These are phyloP conservation scores for Kurtzmaniella quercitrusa DNA, from an alignment of 1,139 yeast genomes.

Conservation along the genomic window DNA sequence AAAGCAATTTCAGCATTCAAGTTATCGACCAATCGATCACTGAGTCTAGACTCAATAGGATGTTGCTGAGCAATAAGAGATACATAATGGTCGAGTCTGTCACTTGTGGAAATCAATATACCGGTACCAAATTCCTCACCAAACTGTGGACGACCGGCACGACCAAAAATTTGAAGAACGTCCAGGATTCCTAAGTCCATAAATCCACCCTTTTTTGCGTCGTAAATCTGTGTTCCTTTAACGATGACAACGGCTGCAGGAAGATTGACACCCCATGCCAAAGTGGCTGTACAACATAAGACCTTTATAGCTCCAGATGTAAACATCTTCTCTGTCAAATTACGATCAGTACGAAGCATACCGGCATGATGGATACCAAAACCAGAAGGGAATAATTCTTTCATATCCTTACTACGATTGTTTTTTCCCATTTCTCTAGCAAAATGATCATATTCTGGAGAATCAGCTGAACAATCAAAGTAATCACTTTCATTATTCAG, in stretches of 20 bases:
- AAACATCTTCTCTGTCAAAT: constrained; percentile 84
- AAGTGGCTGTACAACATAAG: constrained; percentile 91
- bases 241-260: constrained; percentile 98
- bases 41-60: constrained; percentile 86
- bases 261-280: constrained; percentile 99
- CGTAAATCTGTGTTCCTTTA: constrained; percentile 95
- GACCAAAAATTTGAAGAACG: constrained; percentile 96
- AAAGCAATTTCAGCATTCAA: constrained; percentile 93
- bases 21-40: constrained; percentile 80
- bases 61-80: constrained; percentile 89
- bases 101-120: constrained; percentile 79
- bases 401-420: constrained; percentile 73
- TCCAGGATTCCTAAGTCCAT: constrained; percentile 93
- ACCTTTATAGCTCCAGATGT: constrained; percentile 83
- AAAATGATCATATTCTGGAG: constrained; percentile 42
- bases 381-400: constrained; percentile 76
- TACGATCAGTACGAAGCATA: constrained; percentile 87
- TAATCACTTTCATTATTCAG: constrained; percentile 50
- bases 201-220: constrained; percentile 92
- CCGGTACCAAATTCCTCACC: constrained; percentile 85
- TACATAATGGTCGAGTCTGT: constrained; percentile 79
- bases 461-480: constrained; percentile 58
- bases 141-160: constrained; percentile 99
- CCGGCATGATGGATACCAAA: constrained; percentile 98
- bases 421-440: constrained; percentile 63